Conservation (phyloP, 2,329 filamentous ascomycete genomes). For the Triangularia setosa region DNA sequence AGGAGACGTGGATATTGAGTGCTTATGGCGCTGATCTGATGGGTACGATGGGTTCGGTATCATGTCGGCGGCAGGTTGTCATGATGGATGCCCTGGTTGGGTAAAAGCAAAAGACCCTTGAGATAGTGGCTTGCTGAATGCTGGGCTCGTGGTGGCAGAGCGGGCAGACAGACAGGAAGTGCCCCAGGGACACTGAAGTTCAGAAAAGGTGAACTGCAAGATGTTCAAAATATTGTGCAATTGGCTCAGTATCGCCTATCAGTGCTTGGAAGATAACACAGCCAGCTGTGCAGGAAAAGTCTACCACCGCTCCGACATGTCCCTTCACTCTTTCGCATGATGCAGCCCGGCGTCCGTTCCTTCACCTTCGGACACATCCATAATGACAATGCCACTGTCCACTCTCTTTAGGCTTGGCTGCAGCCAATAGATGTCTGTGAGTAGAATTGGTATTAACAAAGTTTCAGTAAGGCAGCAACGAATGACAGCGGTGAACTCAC, state of each 20-base stretch:
- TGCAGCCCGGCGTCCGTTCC: neutral
- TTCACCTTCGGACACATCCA: neutral
- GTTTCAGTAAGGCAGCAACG: neutral
- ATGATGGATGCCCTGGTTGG: neutral
- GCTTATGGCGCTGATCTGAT: neutral
- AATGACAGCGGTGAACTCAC: neutral
- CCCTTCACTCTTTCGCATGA: neutral
- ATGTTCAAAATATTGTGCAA: neutral
- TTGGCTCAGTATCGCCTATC: neutral
- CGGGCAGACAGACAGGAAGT: too few species aligned
- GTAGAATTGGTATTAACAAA: neutral
- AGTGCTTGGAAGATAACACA: neutral
- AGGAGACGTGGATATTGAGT: neutral
- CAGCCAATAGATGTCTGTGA: slow-evolving; percentile 14
- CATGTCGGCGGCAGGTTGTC: neutral
- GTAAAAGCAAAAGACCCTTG: neutral
- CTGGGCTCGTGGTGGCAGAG: too few species aligned
- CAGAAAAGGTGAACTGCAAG: too few species aligned
- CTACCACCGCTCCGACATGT: neutral
- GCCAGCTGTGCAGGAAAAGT: neutral
- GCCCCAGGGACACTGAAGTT: too few species aligned
- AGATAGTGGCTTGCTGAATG: neutral
- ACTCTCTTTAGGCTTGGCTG: slow-evolving; percentile 2
- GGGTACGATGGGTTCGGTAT: neutral
- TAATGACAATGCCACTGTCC: slow-evolving; percentile 10